Evolutionary conservation across 768 basidiomycete species (phyloP), one percentile per base, ranked within the genome.

Genomic region (Lentinula lateritia): DNA sequence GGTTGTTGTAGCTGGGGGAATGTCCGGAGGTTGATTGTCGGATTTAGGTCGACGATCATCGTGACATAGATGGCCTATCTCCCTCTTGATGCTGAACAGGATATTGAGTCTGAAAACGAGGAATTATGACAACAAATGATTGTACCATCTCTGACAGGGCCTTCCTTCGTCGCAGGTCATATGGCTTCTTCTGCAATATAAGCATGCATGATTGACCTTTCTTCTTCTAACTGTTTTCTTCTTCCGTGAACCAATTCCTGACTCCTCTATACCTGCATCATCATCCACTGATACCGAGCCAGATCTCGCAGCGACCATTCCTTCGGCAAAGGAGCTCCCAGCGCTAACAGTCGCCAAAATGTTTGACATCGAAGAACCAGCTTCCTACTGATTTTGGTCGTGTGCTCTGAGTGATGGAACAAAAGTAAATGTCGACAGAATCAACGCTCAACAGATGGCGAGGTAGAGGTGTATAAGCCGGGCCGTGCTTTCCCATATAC

Each of bases 41-140:
- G 69, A 72, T 68, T 85, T 86, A 1, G 80, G 79, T 52, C 86
- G 80, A 61, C 84, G 84, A 69, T 95, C 93, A 72, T 96, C 95
- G 66, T 93, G 90, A 69, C 95, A 97, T 13, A 96, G 79, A 75
- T 97, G 93, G 0, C 93, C 92, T 63, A 98, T 98, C 73, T 98
- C 95, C 42, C 96, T 87, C 73, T 98, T 98, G 68, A 98, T 93
- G 68, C 95, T 95, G 67, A 53, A 35, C 28, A 57, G 7, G 39
- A 52, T 58, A 64, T 55, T 53, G 58, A 15, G 41, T 54, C 39
- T 50, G 41, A 41, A 36, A 45, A 23, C 3, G 41, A 7, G 62
- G 46, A 53, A 60, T 28, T 41, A 52, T 50, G 60, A 66, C n/a
- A 41, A 68, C 28, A 50, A 50, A 23, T 62, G 62, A 67, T 13